Percentiles rank a stretch among this genome's conserved stretches.
These are phyloP conservation scores for Cunninghamia lanceolata DNA, from an alignment of 75 land plant species.

Conservation along the genomic window DNA sequence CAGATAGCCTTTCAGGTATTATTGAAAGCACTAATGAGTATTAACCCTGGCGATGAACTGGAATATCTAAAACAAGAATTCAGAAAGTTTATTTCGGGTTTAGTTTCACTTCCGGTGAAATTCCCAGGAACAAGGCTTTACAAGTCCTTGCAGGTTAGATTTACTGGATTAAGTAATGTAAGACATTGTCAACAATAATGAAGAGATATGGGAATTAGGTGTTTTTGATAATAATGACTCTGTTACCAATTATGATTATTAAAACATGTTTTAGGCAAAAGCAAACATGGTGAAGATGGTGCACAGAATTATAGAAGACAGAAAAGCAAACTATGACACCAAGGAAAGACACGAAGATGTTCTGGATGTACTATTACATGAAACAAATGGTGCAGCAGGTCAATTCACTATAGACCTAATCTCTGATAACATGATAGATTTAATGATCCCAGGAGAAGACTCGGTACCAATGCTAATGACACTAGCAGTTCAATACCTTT, in stretches of 20 bases:
- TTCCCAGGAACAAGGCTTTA: conserved; percentile 57
- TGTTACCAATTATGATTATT: background rate
- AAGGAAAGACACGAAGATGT: conserved; percentile 32
- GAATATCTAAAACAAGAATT: conserved; percentile 54
- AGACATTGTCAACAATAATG: background rate
- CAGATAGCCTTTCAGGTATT: conserved; percentile 70
- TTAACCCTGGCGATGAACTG: conserved; percentile 58
- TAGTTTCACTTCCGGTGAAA: conserved; percentile 62
- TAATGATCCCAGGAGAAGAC: conserved; percentile 72
- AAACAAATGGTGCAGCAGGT: conserved; percentile 17
- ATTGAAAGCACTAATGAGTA: conserved; percentile 47
- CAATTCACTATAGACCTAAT: conserved; percentile 44
- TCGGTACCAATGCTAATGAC: conserved; percentile 65
- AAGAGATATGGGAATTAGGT: background rate
- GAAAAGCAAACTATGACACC: background rate
- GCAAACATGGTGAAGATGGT: conserved; percentile 26
- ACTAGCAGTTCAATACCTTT: conserved; percentile 53
- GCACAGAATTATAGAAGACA: conserved; percentile 23
- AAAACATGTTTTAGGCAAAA: conserved; percentile 25
- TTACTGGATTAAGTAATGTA: background rate
- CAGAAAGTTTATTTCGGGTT: conserved; percentile 58
- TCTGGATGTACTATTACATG: conserved; percentile 37
- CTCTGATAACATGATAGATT: conserved; percentile 56
- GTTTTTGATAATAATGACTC: background rate
- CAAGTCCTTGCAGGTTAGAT: conserved; percentile 52